Conservation (phyloP, 1,284 basidiomycete genomes). For the Hymenochaete sp. region DNA sequence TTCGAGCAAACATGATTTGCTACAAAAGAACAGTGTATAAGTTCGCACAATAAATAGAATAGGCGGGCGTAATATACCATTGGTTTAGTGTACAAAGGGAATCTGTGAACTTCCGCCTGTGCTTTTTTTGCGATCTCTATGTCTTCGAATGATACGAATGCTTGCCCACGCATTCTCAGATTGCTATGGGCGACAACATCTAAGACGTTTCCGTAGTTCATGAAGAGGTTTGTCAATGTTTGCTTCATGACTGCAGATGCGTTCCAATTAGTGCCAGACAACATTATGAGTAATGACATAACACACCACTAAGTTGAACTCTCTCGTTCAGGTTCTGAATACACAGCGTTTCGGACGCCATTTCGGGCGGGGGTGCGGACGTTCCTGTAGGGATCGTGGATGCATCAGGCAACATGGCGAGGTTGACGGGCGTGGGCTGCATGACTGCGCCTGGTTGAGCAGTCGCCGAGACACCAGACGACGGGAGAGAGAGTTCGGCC, state of each 20-base stretch:
- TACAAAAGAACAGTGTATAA: conserved; percentile 26
- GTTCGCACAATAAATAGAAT: conserved; percentile 1
- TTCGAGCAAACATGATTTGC: conserved; percentile 91
- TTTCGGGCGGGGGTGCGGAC: conserved; percentile 26
- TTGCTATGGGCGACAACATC: conserved; percentile 91
- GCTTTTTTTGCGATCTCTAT: conserved; percentile 80
- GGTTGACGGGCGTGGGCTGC: conserved; percentile 22
- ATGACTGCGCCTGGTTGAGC: conserved; percentile 11
- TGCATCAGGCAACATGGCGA: conserved; percentile 25
- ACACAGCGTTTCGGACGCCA: conserved; percentile 81
- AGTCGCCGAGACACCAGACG: too few relatives aligned
- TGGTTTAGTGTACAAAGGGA: conserved; percentile 94
- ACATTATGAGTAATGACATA: conserved; percentile 6
- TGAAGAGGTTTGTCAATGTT: conserved; percentile 84
- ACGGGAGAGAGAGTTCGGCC: too few relatives aligned
- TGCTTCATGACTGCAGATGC: conserved; percentile 67
- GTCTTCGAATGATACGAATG: conserved; percentile 88
- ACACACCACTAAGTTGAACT: conserved; percentile 76
- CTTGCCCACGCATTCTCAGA: conserved; percentile 95
- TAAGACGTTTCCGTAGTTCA: conserved; percentile 85
- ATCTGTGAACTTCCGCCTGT: conserved; percentile 85
- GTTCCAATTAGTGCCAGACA: conserved; percentile 12
- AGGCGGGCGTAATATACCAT: conserved; percentile 52
- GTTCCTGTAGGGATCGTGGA: conserved; percentile 22
- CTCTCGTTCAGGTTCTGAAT: conserved; percentile 98